These are phyloP conservation scores for Exophiala viscosa DNA, from an alignment of 2,329 filamentous ascomycete species.

Conservation along the genomic window DNA sequence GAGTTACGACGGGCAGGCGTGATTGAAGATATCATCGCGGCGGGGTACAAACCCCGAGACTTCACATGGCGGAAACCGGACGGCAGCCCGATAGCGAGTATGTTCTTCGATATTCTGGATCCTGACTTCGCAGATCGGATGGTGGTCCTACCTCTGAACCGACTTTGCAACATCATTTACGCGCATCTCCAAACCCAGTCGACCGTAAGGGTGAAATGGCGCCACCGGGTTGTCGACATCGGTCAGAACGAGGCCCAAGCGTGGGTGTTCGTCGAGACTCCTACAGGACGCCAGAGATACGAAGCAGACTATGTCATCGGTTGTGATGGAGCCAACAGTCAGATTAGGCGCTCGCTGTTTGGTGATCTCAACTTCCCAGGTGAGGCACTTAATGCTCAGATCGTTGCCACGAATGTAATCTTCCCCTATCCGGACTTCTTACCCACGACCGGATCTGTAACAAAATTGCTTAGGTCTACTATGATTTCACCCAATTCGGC, in stretches of 20 bases:
- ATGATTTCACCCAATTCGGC: conserved; percentile 54
- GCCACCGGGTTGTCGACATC: conserved; percentile 34
- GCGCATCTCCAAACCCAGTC: conserved; percentile 35
- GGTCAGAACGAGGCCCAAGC: conserved; percentile 7
- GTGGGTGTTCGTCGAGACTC: conserved; percentile 8
- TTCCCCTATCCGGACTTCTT: too few species aligned
- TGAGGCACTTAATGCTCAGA: conserved; percentile 9
- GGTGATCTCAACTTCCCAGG: conserved; percentile 11
- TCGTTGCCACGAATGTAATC: conserved; percentile 19
- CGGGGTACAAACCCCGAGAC: conserved; percentile 41
- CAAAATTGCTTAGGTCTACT: conserved; percentile 51
- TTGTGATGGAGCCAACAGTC: conserved; percentile 43
- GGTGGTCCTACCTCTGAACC: conserved; percentile 43
- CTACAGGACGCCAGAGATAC: conserved; percentile 21
- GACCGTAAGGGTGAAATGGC: conserved; percentile 41
- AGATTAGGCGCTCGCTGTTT: conserved; percentile 33
- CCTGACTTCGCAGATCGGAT: conserved; percentile 34
- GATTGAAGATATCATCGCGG: conserved; percentile 46
- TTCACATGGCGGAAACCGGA: conserved; percentile 45
- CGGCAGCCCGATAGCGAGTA: conserved; percentile 31
- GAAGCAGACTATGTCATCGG: conserved; percentile 39
- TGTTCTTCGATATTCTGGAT: background rate
- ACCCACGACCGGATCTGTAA: background rate
- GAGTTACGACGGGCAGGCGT: conserved; percentile 58
- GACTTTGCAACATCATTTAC: conserved; percentile 41